phyloP scores from a whole-genome alignment of 1,139 yeast species.

The Wickerhamomyces sp. region DNA sequence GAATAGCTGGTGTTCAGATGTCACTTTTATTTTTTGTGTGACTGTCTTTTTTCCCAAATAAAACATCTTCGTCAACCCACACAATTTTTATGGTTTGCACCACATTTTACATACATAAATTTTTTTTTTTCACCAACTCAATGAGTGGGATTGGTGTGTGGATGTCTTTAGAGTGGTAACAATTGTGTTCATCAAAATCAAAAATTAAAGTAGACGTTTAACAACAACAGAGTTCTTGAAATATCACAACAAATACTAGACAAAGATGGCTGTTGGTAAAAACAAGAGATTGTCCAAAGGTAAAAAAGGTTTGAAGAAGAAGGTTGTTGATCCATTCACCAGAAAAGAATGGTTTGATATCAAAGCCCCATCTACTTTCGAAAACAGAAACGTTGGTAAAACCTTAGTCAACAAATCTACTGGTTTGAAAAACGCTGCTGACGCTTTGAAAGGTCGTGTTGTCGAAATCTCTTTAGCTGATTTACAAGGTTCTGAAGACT shows the following conservation, averaged over 20 bases:
- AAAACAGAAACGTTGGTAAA: constrained; percentile 92
- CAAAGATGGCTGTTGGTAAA: constrained; percentile 88
- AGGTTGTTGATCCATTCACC: constrained; percentile 93
- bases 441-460: constrained; percentile 88
- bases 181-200: constrained; percentile 3
- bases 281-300: constrained; percentile 95
- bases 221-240: constrained; percentile 1
- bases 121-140: constrained; percentile 1
- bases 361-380: constrained; percentile 93
- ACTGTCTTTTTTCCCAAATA: not conserved
- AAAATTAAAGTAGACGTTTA: not conserved
- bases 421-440: constrained; percentile 91
- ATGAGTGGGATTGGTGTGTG: constrained; percentile 8
- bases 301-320: constrained; percentile 94
- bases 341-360: constrained; percentile 93
- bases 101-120: not conserved
- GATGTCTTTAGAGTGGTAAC: constrained; percentile 7
- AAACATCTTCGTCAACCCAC: too few species aligned
- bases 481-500: constrained; percentile 90
- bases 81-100: not conserved
- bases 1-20: constrained; percentile 12
- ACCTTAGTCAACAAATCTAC: constrained; percentile 91
- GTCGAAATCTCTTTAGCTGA: constrained; percentile 85
- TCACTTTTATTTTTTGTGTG: too few species aligned
- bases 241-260: constrained; percentile 2